Conservation (phyloP, 371 early-diverging fungal species). For the Nosema granulosis region DNA sequence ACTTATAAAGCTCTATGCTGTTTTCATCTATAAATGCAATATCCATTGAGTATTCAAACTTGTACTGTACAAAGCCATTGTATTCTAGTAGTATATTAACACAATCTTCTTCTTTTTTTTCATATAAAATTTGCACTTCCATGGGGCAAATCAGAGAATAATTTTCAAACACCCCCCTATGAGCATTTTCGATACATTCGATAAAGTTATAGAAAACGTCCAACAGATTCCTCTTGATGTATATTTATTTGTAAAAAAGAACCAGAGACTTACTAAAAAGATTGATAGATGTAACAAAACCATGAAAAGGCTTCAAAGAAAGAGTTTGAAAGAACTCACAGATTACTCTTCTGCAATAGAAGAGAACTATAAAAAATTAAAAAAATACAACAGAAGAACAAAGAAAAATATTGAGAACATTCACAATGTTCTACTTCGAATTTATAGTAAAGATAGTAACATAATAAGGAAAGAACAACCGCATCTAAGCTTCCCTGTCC, state of each 20-base stretch:
- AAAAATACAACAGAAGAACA: not conserved
- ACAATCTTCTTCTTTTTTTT: too few species aligned
- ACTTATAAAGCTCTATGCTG: not conserved
- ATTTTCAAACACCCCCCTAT: too few species aligned
- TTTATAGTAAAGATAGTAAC: not conserved
- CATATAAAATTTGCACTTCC: too few species aligned
- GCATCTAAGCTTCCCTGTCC: not conserved
- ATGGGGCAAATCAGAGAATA: too few species aligned
- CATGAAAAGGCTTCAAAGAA: not conserved
- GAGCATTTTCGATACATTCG: slow-evolving; percentile 48
- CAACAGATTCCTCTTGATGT: slow-evolving; percentile 57
- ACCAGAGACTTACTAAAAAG: slow-evolving; percentile 12
- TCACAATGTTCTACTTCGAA: not conserved
- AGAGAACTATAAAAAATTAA: slow-evolving; percentile 1
- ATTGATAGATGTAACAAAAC: slow-evolving; percentile 7
- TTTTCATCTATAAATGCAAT: too few species aligned
- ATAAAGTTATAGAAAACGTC: slow-evolving; percentile 46
- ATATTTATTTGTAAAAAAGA: slow-evolving; percentile 33
- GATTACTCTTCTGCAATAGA: not conserved
- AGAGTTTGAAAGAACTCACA: not conserved
- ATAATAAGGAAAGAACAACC: not conserved
- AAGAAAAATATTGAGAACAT: slow-evolving; percentile 1
- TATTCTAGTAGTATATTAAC: too few species aligned
- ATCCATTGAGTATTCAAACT: too few species aligned
- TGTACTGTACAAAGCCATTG: too few species aligned